These are phyloP conservation scores for Leptographium lundbergii DNA, from an alignment of 2,329 filamentous ascomycete genomes.

Conservation along the genomic window DNA sequence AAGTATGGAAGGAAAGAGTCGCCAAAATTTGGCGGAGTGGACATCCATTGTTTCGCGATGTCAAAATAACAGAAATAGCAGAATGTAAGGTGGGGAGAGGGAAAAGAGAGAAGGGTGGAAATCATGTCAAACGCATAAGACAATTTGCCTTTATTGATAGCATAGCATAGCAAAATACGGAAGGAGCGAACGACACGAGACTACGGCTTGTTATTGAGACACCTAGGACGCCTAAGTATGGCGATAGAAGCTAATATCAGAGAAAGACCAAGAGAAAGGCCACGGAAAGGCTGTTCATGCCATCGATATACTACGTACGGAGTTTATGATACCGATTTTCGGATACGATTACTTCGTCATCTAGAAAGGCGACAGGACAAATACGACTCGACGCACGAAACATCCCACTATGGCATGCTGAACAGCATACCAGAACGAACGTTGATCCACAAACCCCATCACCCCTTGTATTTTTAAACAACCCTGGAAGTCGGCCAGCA, in stretches of 20 bases:
- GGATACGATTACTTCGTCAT: background rate
- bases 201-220: background rate
- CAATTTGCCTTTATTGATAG: background rate
- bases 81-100: background rate
- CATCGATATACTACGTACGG: background rate
- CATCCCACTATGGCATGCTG: background rate
- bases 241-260: background rate
- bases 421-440: background rate
- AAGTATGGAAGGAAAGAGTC: conserved; percentile 18
- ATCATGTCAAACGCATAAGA: background rate
- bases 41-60: conserved; percentile 15
- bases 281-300: background rate
- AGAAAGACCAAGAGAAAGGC: background rate
- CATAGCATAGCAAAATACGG: background rate
- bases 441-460: background rate
- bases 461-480: background rate
- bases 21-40: conserved; percentile 16
- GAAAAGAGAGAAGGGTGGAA: background rate
- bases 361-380: background rate
- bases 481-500: background rate
- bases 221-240: background rate
- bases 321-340: background rate
- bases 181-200: background rate
- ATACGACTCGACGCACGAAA: background rate
- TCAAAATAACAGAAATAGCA: background rate